These are phyloP conservation scores for Backusella mclennaniae DNA, from an alignment of 192 early-diverging fungal species.

Conservation along the genomic window DNA sequence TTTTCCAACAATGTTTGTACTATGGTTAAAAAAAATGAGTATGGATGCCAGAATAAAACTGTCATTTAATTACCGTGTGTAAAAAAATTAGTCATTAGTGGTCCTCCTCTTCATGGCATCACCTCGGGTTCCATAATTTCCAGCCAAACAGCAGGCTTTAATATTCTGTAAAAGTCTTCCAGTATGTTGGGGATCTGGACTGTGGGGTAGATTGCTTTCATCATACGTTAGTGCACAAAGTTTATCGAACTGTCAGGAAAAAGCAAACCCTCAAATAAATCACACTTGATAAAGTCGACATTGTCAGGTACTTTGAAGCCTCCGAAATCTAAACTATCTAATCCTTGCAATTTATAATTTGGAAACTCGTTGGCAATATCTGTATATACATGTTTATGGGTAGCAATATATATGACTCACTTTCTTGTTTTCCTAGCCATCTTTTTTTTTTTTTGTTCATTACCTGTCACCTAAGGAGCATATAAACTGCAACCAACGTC, in stretches of 20 bases:
- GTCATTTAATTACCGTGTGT: background rate
- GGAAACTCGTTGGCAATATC: slow-evolving; percentile 28
- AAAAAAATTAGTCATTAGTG: background rate
- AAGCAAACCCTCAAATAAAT: background rate
- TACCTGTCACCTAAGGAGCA: slow-evolving; percentile 20
- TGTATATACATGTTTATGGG: background rate
- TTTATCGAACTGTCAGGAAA: slow-evolving; percentile 10
- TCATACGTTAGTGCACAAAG: slow-evolving; percentile 22
- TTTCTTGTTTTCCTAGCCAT: too few relatives aligned
- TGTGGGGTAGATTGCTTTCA: background rate
- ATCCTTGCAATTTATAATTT: slow-evolving; percentile 7
- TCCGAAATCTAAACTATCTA: slow-evolving; percentile 1
- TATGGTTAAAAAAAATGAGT: background rate
- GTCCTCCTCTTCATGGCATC: slow-evolving; percentile 7
- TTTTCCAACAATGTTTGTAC: background rate
- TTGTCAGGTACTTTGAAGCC: background rate
- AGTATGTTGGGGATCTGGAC: background rate
- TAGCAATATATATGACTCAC: too few relatives aligned
- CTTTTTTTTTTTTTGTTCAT: too few relatives aligned
- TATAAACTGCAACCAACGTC: slow-evolving; percentile 22
- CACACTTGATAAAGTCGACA: background rate
- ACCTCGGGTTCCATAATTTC: slow-evolving; percentile 23
- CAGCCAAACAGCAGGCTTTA: slow-evolving; percentile 17
- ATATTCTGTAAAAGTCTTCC: background rate
- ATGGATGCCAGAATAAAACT: background rate